These are phyloP conservation scores for Cylindrotheca closterium DNA, from an alignment of 108 stramenopile genomes.

Conservation along the genomic window DNA sequence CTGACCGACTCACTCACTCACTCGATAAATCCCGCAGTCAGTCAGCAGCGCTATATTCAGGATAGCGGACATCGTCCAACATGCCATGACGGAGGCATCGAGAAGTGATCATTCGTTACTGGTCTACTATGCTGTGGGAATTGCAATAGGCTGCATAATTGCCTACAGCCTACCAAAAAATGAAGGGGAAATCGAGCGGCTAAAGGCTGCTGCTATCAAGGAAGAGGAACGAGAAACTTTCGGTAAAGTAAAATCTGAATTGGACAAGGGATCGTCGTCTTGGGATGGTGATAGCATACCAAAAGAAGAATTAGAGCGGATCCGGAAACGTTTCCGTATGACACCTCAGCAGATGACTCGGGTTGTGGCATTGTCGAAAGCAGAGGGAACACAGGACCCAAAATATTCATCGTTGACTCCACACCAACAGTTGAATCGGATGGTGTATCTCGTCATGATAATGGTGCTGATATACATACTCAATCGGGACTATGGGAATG, in stretches of 20 bases:
- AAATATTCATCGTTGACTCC: background rate
- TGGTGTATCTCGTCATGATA: background rate
- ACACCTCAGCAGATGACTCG: constrained; percentile 6
- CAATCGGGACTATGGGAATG: constrained; percentile 4
- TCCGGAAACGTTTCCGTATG: constrained; percentile 3
- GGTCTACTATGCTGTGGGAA: background rate
- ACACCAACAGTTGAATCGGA: background rate
- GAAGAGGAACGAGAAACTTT: background rate
- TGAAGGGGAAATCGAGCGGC: background rate
- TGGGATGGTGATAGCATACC: constrained; percentile 15
- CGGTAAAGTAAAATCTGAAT: background rate
- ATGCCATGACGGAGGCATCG: too few species aligned
- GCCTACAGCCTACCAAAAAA: background rate
- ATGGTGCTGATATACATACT: constrained; percentile 2
- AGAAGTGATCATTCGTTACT: too few species aligned
- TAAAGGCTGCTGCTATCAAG: too few species aligned
- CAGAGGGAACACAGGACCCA: background rate
- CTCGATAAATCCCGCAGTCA: too few species aligned
- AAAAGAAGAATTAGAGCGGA: constrained; percentile 7
- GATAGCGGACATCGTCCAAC: too few species aligned
- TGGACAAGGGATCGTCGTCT: background rate
- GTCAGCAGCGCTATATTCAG: too few species aligned
- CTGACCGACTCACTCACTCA: too few species aligned
- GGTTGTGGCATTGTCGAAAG: background rate
- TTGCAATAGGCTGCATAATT: background rate